A percentile compares a stretch with the other conserved stretches of the same genome.
Conservation (phyloP, 2,329 filamentous ascomycete species). For the Whalleya microplaca region DNA sequence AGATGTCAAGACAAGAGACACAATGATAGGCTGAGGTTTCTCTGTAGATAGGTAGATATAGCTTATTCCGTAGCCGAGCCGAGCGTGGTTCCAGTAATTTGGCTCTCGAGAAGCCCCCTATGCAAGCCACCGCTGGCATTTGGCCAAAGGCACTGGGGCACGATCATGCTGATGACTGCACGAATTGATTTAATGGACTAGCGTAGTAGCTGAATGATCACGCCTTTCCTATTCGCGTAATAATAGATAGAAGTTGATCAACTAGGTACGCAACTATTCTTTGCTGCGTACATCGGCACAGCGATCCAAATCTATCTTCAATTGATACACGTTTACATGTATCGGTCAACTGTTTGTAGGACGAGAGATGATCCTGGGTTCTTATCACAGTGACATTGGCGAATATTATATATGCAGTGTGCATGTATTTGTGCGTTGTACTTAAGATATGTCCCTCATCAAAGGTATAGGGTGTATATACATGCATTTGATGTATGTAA, state of each 20-base stretch:
- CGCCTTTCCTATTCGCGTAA: too few species aligned
- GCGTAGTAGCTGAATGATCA: neutral
- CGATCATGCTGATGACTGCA: neutral
- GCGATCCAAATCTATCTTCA: too few species aligned
- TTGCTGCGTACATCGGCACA: too few species aligned
- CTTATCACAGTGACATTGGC: neutral
- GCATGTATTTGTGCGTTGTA: slow-evolving; percentile 4
- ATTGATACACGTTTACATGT: slow-evolving; percentile 1
- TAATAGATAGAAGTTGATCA: too few species aligned
- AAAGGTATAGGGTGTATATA: neutral
- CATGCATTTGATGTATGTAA: neutral
- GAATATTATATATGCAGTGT: neutral
- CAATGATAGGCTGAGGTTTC: too few species aligned
- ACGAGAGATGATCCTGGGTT: slow-evolving; percentile 3
- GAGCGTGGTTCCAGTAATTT: slow-evolving; percentile 13
- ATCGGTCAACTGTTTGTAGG: neutral
- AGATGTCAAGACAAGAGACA: too few species aligned
- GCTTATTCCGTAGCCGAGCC: neutral
- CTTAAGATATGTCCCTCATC: too few species aligned
- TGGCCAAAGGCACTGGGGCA: neutral
- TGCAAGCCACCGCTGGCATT: slow-evolving; percentile 11
- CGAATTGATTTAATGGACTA: neutral
- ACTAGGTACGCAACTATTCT: too few species aligned
- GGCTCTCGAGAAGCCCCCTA: slow-evolving; percentile 6
- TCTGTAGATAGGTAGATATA: neutral